These are phyloP conservation scores for Podaxis rugospora DNA, from an alignment of 768 basidiomycete genomes.

Conservation along the genomic window DNA sequence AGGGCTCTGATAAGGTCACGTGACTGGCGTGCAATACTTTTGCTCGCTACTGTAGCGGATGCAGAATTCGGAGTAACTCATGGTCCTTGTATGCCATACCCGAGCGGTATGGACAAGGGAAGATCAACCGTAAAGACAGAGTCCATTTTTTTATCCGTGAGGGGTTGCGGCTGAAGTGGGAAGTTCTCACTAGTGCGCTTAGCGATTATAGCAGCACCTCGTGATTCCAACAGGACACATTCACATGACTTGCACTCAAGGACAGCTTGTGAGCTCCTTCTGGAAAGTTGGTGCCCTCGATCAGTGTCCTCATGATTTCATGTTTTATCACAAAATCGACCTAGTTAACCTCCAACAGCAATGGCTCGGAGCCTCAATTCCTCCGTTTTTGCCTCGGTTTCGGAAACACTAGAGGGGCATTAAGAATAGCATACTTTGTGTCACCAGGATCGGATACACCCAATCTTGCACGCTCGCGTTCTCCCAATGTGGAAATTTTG, in stretches of 20 bases:
- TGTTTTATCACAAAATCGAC: neutral
- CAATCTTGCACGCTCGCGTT: constrained; percentile 62
- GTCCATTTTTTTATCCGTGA: too few species aligned
- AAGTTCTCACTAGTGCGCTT: too few species aligned
- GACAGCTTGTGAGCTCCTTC: neutral
- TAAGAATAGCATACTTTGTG: constrained; percentile 69
- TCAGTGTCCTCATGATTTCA: neutral
- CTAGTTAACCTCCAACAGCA: neutral
- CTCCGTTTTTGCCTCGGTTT: constrained; percentile 46
- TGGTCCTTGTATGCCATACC: too few species aligned
- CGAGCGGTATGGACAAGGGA: too few species aligned
- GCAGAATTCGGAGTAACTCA: too few species aligned
- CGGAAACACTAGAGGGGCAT: constrained; percentile 78
- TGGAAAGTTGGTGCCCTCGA: neutral
- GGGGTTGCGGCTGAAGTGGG: too few species aligned
- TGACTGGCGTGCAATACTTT: too few species aligned
- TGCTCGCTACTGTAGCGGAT: too few species aligned
- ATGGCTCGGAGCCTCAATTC: constrained; percentile 10
- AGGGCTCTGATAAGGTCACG: too few species aligned
- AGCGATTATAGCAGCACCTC: neutral
- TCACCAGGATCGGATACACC: constrained; percentile 63
- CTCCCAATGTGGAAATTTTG: constrained; percentile 52
- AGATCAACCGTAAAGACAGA: too few species aligned
- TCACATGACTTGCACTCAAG: neutral
- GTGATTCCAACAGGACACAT: neutral